These are phyloP conservation scores for Colletotrichum abscissum DNA, from an alignment of 2,329 filamentous ascomycete species.

Conservation along the genomic window DNA sequence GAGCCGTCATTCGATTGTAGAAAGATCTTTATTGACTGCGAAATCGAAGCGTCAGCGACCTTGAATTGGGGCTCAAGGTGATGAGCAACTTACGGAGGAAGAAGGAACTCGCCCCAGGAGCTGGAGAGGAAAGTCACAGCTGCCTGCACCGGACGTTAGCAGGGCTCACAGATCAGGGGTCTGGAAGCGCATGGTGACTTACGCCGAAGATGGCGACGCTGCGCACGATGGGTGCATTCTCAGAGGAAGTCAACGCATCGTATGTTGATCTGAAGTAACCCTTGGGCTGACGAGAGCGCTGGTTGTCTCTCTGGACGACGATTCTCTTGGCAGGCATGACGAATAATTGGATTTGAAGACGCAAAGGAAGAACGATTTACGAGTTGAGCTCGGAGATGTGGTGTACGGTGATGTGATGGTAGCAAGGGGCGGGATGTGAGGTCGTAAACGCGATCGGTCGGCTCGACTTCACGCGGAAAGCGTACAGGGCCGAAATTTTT, in stretches of 20 bases:
- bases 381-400: background rate
- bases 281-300: constrained; percentile 56
- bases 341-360: constrained; percentile 23
- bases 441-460: background rate
- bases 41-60: background rate
- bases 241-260: constrained; percentile 71
- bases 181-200: constrained; percentile 47
- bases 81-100: constrained; percentile 66
- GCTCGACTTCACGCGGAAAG: background rate
- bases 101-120: constrained; percentile 74
- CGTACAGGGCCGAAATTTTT: constrained; percentile 26
- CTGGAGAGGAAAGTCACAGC: constrained; percentile 76
- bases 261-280: constrained; percentile 70
- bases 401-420: background rate
- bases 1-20: constrained; percentile 14
- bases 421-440: constrained; percentile 11
- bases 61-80: background rate
- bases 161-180: background rate
- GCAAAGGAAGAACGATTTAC: background rate
- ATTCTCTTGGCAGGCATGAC: constrained; percentile 75
- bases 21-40: constrained; percentile 31
- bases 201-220: constrained; percentile 77
- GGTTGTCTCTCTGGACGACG: constrained; percentile 59
- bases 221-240: constrained; percentile 76
- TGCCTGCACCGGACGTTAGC: constrained; percentile 53